Percentiles rank a stretch among this genome's conserved stretches.
Conservation (phyloP, 495 filamentous ascomycete species). For the Neurospora cerealis region DNA sequence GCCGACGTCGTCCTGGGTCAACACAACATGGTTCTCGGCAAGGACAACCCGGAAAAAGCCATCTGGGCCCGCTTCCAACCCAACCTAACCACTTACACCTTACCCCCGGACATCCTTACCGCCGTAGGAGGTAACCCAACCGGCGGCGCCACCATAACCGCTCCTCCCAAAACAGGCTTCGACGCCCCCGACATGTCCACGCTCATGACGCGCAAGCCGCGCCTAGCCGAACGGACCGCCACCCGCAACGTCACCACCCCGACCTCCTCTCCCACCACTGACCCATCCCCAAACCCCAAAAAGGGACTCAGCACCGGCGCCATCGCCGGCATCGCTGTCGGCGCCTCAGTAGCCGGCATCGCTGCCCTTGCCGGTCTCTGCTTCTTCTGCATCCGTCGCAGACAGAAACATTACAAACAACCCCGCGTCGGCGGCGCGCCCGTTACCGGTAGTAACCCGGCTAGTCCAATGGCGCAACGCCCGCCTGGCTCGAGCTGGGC, state of each 20-base stretch:
- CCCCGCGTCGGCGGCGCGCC: neutral
- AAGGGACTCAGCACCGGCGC: conserved; percentile 2
- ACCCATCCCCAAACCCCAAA: neutral
- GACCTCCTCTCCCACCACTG: neutral
- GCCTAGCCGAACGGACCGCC: neutral
- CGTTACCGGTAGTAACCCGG: neutral
- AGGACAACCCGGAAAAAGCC: conserved; percentile 6
- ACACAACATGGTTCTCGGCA: conserved; percentile 13
- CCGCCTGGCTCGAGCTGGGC: neutral
- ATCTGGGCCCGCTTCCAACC: conserved; percentile 10
- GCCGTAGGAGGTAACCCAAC: conserved; percentile 5
- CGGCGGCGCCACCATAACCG: conserved; percentile 6
- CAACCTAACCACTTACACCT: conserved; percentile 9
- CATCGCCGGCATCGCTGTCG: conserved; percentile 11
- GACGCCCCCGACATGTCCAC: conserved; percentile 5
- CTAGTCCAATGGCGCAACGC: neutral
- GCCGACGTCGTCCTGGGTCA: conserved; percentile 3
- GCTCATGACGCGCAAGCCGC: conserved; percentile 10
- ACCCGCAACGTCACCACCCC: conserved; percentile 6
- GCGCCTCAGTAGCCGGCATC: neutral
- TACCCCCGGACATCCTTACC: conserved; percentile 6
- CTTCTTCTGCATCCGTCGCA: conserved; percentile 6
- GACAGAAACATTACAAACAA: conserved; percentile 5
- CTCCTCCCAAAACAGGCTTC: conserved; percentile 4
- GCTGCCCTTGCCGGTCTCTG: neutral